A percentile compares a stretch with the other conserved stretches of the same genome.
Conservation (phyloP, 2,329 filamentous ascomycete species). For the Botrytis porri region DNA sequence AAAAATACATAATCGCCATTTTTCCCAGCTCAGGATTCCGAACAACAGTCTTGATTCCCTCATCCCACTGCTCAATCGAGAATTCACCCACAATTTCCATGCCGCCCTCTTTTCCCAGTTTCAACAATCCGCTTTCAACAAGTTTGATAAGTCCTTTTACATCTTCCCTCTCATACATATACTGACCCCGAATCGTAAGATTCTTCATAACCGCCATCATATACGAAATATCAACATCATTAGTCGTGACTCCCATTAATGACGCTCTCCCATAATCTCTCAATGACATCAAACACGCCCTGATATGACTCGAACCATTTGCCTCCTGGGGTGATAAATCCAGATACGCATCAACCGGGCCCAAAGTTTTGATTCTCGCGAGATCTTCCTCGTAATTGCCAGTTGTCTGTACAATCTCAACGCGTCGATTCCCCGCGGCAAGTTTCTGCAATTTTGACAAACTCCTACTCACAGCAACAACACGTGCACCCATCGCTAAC, state of each 20-base stretch:
- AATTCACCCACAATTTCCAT: slow-evolving; percentile 15
- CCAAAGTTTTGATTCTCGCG: slow-evolving; percentile 29
- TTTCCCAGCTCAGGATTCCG: slow-evolving; percentile 30
- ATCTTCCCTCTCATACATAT: slow-evolving; percentile 47
- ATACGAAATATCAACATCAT: slow-evolving; percentile 37
- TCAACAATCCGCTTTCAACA: slow-evolving; percentile 37
- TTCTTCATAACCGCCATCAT: slow-evolving; percentile 37
- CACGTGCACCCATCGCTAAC: slow-evolving; percentile 47
- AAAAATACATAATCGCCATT: background rate
- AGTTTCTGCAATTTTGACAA: slow-evolving; percentile 39
- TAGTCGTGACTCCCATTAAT: slow-evolving; percentile 37
- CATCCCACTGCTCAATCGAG: slow-evolving; percentile 22
- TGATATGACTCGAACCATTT: slow-evolving; percentile 42
- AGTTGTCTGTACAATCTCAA: slow-evolving; percentile 44
- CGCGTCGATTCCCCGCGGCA: slow-evolving; percentile 32
- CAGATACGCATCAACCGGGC: slow-evolving; percentile 43
- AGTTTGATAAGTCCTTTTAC: slow-evolving; percentile 43
- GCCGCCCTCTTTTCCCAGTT: slow-evolving; percentile 17
- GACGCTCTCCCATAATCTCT: slow-evolving; percentile 37
- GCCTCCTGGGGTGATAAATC: slow-evolving; percentile 47
- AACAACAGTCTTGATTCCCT: slow-evolving; percentile 19
- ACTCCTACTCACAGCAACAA: slow-evolving; percentile 50
- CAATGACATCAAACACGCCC: slow-evolving; percentile 37
- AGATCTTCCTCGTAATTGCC: slow-evolving; percentile 39
- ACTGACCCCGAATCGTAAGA: slow-evolving; percentile 42